A percentile compares a stretch with the other conserved stretches of the same genome.
Conservation (phyloP, 1,139 yeast species). For the Yamadazyma dendronema region DNA sequence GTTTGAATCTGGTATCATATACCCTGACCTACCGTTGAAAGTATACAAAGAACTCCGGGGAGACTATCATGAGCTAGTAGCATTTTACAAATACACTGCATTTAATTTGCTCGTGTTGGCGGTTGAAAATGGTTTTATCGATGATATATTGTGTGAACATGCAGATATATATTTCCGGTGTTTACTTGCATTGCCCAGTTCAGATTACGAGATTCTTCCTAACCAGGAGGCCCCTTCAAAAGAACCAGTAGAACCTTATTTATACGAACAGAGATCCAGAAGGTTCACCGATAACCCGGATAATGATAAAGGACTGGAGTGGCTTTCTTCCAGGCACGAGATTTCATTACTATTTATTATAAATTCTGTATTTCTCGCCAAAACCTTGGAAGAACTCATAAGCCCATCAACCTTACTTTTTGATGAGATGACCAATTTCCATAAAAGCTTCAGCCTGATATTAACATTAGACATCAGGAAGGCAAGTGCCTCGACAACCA, state of each 20-base stretch:
- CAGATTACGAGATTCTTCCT: conserved; percentile 6
- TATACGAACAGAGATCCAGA: neutral
- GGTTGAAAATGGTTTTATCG: conserved; percentile 8
- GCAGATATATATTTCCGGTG: conserved; percentile 29
- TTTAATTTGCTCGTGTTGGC: conserved; percentile 28
- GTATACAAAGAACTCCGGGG: conserved; percentile 18
- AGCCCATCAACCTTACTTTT: conserved; percentile 13
- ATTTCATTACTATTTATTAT: conserved; percentile 31
- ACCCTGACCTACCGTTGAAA: conserved; percentile 24
- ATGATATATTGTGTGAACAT: conserved; percentile 13
- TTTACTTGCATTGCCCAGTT: conserved; percentile 11
- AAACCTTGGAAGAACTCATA: conserved; percentile 22
- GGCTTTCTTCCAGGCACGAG: conserved; percentile 26
- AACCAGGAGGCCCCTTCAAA: neutral
- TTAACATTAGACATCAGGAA: conserved; percentile 6
- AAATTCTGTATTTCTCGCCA: conserved; percentile 24
- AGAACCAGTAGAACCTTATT: neutral
- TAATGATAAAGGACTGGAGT: neutral
- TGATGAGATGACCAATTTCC: conserved; percentile 6
- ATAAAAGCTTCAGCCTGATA: conserved; percentile 2
- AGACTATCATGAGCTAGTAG: conserved; percentile 21
- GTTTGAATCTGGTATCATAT: too few relatives aligned
- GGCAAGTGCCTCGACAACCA: conserved; percentile 4
- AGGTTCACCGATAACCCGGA: neutral
- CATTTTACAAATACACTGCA: conserved; percentile 31